Percentiles rank a stretch among this genome's conserved stretches.
Conservation (phyloP, 2,329 filamentous ascomycete genomes). For the Penicillium brasilianum region DNA sequence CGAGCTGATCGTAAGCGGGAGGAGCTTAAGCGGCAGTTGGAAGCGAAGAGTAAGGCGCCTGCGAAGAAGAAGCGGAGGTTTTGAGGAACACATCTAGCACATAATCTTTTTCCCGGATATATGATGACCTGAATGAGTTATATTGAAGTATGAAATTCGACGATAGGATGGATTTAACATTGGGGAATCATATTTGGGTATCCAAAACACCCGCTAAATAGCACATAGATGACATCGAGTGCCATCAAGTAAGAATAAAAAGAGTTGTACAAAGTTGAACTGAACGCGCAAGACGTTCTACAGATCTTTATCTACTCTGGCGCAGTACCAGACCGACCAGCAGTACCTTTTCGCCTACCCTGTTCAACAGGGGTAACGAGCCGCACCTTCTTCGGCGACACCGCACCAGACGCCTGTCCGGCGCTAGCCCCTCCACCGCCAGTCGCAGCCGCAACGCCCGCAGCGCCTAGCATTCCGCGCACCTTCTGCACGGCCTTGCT, state of each 20-base stretch:
- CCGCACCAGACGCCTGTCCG: slow-evolving; percentile 39
- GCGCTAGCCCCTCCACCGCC: slow-evolving; percentile 33
- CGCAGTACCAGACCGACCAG: slow-evolving; percentile 29
- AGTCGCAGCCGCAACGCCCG: slow-evolving; percentile 40
- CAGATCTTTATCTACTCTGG: background rate
- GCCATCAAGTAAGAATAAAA: background rate
- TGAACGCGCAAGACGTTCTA: background rate
- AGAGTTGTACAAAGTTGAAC: background rate
- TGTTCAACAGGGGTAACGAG: slow-evolving; percentile 52
- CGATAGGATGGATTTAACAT: background rate
- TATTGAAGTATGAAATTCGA: background rate
- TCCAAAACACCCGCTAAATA: background rate
- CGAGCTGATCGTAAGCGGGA: slow-evolving; percentile 60
- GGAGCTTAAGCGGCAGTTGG: slow-evolving; percentile 60
- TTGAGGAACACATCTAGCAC: slow-evolving; percentile 31
- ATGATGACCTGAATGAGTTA: background rate
- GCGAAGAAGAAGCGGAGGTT: slow-evolving; percentile 64
- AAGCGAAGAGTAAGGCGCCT: slow-evolving; percentile 56
- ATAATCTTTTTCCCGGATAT: background rate
- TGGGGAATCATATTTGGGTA: background rate
- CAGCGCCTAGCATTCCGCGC: slow-evolving; percentile 48
- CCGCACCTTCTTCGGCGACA: slow-evolving; percentile 53
- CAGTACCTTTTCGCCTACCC: slow-evolving; percentile 32
- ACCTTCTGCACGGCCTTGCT: slow-evolving; percentile 54
- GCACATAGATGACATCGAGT: background rate